These are phyloP conservation scores for Quercus mongolica DNA, from an alignment of 306 rosid genomes.

Conservation along the genomic window DNA sequence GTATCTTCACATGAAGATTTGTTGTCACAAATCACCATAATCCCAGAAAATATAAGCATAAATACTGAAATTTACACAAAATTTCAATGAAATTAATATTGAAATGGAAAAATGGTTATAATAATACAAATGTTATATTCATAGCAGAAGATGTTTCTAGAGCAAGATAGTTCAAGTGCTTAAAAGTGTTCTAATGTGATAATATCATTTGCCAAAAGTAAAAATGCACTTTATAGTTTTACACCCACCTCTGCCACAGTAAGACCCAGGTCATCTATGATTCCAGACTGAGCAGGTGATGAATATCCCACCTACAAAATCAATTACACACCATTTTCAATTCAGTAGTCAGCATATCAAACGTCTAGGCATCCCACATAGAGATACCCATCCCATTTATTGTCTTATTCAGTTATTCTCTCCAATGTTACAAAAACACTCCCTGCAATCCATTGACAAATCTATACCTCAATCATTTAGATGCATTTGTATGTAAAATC, in stretches of 20 bases:
- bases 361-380: neutral
- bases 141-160: neutral
- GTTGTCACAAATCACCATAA: too few species aligned
- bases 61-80: neutral
- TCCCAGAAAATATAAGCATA: neutral
- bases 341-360: neutral
- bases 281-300: conserved; percentile 70
- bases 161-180: neutral
- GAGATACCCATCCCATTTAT: neutral
- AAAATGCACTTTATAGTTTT: neutral
- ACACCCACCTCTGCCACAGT: conserved; percentile 55
- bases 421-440: neutral
- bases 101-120: neutral
- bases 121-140: neutral
- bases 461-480: neutral
- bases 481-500: neutral
- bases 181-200: neutral
- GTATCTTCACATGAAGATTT: too few species aligned
- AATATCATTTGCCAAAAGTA: neutral
- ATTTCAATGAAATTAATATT: neutral
- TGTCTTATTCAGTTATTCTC: neutral
- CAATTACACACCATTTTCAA: neutral
- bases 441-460: neutral
- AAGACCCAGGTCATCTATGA: conserved; percentile 62
- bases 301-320: conserved; percentile 81